Evolutionary conservation across 176 grass and related monocot species (phyloP), one percentile per base, ranked within the genome.

Genomic region (Otatea glauca): DNA sequence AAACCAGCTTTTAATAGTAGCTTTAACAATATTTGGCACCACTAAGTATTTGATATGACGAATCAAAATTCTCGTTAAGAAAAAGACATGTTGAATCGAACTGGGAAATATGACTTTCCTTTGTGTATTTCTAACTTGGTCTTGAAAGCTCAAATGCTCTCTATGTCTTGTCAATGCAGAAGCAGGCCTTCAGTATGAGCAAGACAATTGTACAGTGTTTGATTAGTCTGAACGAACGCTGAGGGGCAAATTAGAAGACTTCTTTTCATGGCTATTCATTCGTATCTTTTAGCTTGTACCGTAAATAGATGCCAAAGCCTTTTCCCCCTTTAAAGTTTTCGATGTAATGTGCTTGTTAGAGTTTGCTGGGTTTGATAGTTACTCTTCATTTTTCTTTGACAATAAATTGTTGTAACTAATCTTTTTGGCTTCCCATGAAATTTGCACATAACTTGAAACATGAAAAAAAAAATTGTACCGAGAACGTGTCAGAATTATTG

Each of bases 161-260:
- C 13, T 65, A 5, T 72, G 37, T 32, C 11, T 58, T 90, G 18
- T 78, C 32, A 75, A 55, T 75, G 80, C 85, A 84, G 80, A 68
- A 88, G 55, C 50, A 82, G 84, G 60, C 77, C 60, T 38, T 81
- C 50, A 32, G 64, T 91, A 48, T 78, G 86, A 65, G 84, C 76
- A 48, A 85, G 59, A 60, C 51, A 96, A 89, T 6, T 96, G 91
- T 96, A 93, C 81, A 93, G 84, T 73, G 17, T 81, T 80, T 80
- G 35, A 76, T 85, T 51, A 47, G 51, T 80, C 60, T 66, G 53
- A 76, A 70, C 42, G 37, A 81, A 82, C 76, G 55, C 8, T 43
- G 41, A 83, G 64, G 69, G 35, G 77, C 68, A 88, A 83, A 83
- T 45, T 68, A 39, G 81, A 83, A 60, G 59, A 55, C 79, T 45